Conservation (phyloP, 2,329 filamentous ascomycete species). For the Graphilbum ipis-grandicollis region DNA sequence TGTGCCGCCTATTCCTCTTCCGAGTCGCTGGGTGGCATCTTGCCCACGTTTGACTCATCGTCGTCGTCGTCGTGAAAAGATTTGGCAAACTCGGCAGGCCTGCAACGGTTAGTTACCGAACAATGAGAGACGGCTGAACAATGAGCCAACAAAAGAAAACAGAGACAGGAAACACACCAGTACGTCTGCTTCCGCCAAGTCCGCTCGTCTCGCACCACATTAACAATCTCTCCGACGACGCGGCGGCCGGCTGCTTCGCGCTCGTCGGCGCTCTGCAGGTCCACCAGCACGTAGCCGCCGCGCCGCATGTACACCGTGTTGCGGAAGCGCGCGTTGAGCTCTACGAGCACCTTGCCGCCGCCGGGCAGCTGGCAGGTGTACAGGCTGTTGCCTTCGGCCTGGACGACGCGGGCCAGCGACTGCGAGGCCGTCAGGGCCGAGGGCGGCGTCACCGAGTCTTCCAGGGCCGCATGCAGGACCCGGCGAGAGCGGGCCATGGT, state of each 20-base stretch:
- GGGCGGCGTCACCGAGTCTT: slow-evolving; percentile 48
- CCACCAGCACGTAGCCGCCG: slow-evolving; percentile 72
- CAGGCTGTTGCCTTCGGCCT: slow-evolving; percentile 75
- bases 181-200: slow-evolving; percentile 77
- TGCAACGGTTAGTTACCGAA: slow-evolving; percentile 17
- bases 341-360: slow-evolving; percentile 46
- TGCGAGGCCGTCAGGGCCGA: slow-evolving; percentile 41
- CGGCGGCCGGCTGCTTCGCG: slow-evolving; percentile 55
- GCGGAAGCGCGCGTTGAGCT: slow-evolving; percentile 67
- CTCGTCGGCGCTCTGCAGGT: slow-evolving; percentile 34
- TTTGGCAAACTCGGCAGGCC: slow-evolving; percentile 68
- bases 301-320: slow-evolving; percentile 89
- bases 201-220: slow-evolving; percentile 83
- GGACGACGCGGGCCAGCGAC: slow-evolving; percentile 59
- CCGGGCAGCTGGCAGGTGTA: slow-evolving; percentile 59
- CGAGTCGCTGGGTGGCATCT: slow-evolving; percentile 68
- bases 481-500: slow-evolving; percentile 60
- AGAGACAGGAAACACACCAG: too few relatives aligned
- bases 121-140: too few relatives aligned
- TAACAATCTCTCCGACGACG: slow-evolving; percentile 76
- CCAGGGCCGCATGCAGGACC: slow-evolving; percentile 58
- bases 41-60: slow-evolving; percentile 64
- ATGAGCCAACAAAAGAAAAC: slow-evolving; percentile 5
- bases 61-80: slow-evolving; percentile 30
- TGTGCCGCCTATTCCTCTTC: slow-evolving; percentile 41